Evolutionary conservation across 805 yeast species (phyloP).

Genomic region (Schwanniomyces pseudopolymorphus): DNA sequence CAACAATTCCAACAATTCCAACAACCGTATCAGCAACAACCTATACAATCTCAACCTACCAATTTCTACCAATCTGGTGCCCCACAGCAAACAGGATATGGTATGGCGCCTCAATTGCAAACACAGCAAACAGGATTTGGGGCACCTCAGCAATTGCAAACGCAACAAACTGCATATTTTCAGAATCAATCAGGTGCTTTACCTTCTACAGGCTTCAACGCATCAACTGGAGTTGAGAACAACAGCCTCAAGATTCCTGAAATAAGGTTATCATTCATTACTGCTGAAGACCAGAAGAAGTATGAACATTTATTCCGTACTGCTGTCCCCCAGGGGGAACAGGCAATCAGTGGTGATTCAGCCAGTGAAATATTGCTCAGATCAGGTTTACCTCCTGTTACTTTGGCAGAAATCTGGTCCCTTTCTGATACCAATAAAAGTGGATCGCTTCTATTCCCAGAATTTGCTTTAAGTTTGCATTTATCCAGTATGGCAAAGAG

Average conservation of each 20-base stretch:
- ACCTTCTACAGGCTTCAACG: slow-evolving; percentile 35
- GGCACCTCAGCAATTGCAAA: slow-evolving; percentile 19
- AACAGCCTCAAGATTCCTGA: slow-evolving; percentile 64
- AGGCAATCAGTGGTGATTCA: slow-evolving; percentile 63
- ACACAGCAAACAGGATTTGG: slow-evolving; percentile 19
- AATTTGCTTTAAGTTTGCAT: slow-evolving; percentile 89
- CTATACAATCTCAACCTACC: slow-evolving; percentile 37
- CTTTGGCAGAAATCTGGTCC: slow-evolving; percentile 86
- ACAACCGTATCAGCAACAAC: slow-evolving; percentile 38
- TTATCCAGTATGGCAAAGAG: slow-evolving; percentile 74
- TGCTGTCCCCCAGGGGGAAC: slow-evolving; percentile 71
- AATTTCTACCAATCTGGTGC: slow-evolving; percentile 36
- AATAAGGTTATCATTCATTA: slow-evolving; percentile 79
- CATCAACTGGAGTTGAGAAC: slow-evolving; percentile 44
- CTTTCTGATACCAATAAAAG: slow-evolving; percentile 85
- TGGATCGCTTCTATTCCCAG: slow-evolving; percentile 87
- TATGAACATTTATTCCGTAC: slow-evolving; percentile 83
- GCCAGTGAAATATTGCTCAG: slow-evolving; percentile 79
- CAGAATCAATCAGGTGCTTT: slow-evolving; percentile 51
- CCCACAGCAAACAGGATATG: slow-evolving; percentile 19
- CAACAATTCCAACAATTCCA: slow-evolving; percentile 31
- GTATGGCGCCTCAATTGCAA: slow-evolving; percentile 16
- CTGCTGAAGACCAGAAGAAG: slow-evolving; percentile 81
- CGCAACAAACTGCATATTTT: slow-evolving; percentile 37
- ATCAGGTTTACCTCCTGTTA: slow-evolving; percentile 72